phyloP scores from a whole-genome alignment of 2,329 filamentous ascomycete genomes.

The Juglanconis sp. region DNA sequence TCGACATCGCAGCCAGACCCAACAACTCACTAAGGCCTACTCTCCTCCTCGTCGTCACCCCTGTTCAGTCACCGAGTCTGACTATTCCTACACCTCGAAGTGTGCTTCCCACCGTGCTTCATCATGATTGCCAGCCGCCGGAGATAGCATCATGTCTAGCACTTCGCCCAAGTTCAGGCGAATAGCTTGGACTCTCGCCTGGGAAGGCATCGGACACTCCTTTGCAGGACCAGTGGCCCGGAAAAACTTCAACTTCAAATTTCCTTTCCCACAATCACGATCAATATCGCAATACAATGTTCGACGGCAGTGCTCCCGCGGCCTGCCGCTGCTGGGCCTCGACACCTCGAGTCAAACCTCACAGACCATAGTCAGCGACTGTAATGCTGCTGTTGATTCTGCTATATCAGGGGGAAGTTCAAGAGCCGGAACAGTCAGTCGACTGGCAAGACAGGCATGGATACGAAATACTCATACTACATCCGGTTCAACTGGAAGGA shows the following conservation, averaged over 20 bases:
- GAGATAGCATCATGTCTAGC: constrained; percentile 17
- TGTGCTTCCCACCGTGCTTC: constrained; percentile 1
- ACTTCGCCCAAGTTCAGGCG: constrained; percentile 12
- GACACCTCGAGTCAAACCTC: constrained; percentile 37
- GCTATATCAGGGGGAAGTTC: constrained; percentile 25
- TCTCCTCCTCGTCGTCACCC: not conserved
- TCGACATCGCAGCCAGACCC: not conserved
- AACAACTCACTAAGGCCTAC: not conserved
- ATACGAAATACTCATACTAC: constrained; percentile 28
- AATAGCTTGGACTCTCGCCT: constrained; percentile 12
- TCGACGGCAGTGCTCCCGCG: constrained; percentile 51
- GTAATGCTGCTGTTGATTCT: constrained; percentile 37
- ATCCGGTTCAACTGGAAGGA: constrained; percentile 22
- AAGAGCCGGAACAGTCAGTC: constrained; percentile 31
- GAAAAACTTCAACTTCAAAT: constrained; percentile 24
- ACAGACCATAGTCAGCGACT: constrained; percentile 36
- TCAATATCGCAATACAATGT: constrained; percentile 30
- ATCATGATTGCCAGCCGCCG: constrained; percentile 9
- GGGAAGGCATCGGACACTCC: constrained; percentile 13
- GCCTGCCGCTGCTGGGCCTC: constrained; percentile 49
- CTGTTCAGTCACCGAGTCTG: not conserved
- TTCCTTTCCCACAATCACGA: constrained; percentile 25
- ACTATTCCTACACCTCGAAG: not conserved
- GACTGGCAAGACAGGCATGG: constrained; percentile 37
- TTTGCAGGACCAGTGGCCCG: constrained; percentile 2